phyloP scores from a whole-genome alignment of 108 stramenopile species.

The Fragilariopsis cylindrus region DNA sequence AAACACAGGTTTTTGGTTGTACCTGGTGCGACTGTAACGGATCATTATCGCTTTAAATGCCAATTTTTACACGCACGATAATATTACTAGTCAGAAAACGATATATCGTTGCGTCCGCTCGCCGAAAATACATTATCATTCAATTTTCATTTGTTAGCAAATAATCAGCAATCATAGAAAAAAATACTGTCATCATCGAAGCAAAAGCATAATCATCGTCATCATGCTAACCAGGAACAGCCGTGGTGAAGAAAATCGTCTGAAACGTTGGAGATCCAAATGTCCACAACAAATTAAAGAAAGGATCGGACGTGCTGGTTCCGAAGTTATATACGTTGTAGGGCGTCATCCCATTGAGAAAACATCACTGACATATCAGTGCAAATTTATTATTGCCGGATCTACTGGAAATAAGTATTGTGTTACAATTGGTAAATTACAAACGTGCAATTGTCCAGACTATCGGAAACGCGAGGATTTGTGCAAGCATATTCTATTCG shows the following conservation, averaged over 20 bases:
- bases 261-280: constrained; percentile 17
- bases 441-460: constrained; percentile 43
- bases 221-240: neutral
- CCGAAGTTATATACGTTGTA: constrained; percentile 25
- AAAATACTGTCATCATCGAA: too few species aligned
- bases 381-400: constrained; percentile 28
- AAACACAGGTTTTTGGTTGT: too few species aligned
- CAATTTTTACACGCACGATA: too few species aligned
- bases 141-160: too few species aligned
- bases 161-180: too few species aligned
- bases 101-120: too few species aligned
- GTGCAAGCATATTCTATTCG: constrained; percentile 48
- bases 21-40: too few species aligned
- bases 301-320: constrained; percentile 29
- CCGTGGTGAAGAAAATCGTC: constrained; percentile 22
- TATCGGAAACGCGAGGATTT: constrained; percentile 28
- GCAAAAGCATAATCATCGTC: neutral
- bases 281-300: constrained; percentile 18
- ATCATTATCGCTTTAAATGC: too few species aligned
- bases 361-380: neutral
- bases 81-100: too few species aligned
- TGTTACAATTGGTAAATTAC: constrained; percentile 25
- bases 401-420: constrained; percentile 45
- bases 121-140: too few species aligned
- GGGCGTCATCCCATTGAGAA: neutral